phyloP scores from a whole-genome alignment of 257 asterid species.

The Solanum tarijense region DNA sequence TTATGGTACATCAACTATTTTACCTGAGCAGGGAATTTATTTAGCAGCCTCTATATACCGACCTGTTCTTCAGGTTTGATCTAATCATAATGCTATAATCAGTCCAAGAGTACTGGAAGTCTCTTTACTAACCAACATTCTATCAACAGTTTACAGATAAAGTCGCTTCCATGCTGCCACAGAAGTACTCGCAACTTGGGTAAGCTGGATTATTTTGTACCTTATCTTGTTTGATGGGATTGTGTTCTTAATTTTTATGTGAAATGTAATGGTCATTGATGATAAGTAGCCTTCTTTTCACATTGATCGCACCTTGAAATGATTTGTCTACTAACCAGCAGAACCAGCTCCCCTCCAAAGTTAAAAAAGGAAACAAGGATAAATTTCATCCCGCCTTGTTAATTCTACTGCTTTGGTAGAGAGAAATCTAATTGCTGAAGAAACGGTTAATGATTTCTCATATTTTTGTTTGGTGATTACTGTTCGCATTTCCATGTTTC shows the following conservation, averaged over 20 bases:
- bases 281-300: neutral
- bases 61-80: conserved; percentile 86
- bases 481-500: neutral
- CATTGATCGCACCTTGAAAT: neutral
- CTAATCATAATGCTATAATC: neutral
- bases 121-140: neutral
- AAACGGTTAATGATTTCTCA: neutral
- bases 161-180: conserved; percentile 93
- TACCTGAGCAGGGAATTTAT: conserved; percentile 97
- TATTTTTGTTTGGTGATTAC: neutral
- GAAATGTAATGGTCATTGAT: neutral
- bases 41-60: conserved; percentile 93
- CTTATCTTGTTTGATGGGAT: neutral
- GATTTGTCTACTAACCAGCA: neutral
- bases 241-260: neutral
- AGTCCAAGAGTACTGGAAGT: neutral
- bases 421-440: neutral
- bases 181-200: conserved; percentile 86
- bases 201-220: conserved; percentile 27
- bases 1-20: conserved; percentile 83
- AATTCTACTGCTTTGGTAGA: neutral
- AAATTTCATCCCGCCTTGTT: neutral
- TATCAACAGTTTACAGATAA: conserved; percentile 80
- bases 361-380: neutral
- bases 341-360: neutral